Percentiles rank a stretch among this genome's conserved stretches.
phyloP scores from a whole-genome alignment of 805 yeast species.

The Suhomyces faveliae region DNA sequence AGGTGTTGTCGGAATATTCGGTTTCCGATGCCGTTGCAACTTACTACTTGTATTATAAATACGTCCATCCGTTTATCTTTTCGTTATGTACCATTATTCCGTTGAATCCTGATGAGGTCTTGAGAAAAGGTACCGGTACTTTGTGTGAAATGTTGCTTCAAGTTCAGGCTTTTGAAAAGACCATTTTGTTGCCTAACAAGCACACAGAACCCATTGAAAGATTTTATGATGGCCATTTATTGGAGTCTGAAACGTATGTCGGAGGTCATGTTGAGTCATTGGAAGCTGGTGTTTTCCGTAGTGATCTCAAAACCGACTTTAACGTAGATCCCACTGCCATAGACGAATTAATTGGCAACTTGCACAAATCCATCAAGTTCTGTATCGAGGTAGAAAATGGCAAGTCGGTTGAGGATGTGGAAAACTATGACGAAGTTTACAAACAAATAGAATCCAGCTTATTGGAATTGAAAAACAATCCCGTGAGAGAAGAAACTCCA shows the following conservation, averaged over 20 bases:
- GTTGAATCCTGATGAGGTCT: slow-evolving; percentile 90
- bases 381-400: slow-evolving; percentile 80
- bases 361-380: slow-evolving; percentile 76
- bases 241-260: slow-evolving; percentile 95
- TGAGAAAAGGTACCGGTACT: slow-evolving; percentile 97
- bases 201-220: slow-evolving; percentile 92
- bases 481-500: slow-evolving; percentile 73
- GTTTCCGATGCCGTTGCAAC: slow-evolving; percentile 99
- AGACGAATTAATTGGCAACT: slow-evolving; percentile 71
- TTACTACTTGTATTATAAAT: slow-evolving; percentile 90
- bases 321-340: slow-evolving; percentile 77
- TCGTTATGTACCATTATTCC: slow-evolving; percentile 96
- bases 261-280: slow-evolving; percentile 98
- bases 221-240: slow-evolving; percentile 88
- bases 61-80: slow-evolving; percentile 94
- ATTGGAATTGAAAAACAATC: slow-evolving; percentile 56
- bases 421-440: slow-evolving; percentile 75
- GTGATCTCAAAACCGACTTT: slow-evolving; percentile 77
- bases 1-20: slow-evolving; percentile 88
- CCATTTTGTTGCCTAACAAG: slow-evolving; percentile 86
- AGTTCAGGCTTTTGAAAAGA: slow-evolving; percentile 87
- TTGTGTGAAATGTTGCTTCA: slow-evolving; percentile 94
- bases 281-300: slow-evolving; percentile 96
- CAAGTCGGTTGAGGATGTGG: slow-evolving; percentile 70
- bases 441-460: slow-evolving; percentile 54